A percentile compares a stretch with the other conserved stretches of the same genome.
These are phyloP conservation scores for Paratrimastix pyriformis DNA, from an alignment of 78 protist species.

Conservation along the genomic window DNA sequence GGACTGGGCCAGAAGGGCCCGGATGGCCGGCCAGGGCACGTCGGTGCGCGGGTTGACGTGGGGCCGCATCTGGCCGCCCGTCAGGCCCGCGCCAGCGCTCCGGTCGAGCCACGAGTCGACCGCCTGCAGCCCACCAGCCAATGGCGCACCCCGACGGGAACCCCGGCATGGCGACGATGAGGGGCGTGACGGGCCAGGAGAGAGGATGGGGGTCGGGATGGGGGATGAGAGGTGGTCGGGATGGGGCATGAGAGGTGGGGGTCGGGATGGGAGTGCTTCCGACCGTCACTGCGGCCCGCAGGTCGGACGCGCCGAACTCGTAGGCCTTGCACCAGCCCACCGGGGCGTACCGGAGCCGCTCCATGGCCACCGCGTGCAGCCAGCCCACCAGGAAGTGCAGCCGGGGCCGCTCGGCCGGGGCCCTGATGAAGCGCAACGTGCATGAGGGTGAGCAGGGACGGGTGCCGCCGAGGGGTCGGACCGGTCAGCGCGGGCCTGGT, in stretches of 20 bases:
- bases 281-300: constrained; percentile 41
- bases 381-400: constrained; percentile 82
- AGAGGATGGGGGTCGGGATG: no score
- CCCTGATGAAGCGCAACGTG: background rate
- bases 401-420: constrained; percentile 73
- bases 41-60: constrained; percentile 7
- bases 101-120: constrained; percentile 80
- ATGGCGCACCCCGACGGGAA: no score
- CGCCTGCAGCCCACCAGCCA: no score
- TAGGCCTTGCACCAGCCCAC: constrained; percentile 85
- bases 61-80: constrained; percentile 41
- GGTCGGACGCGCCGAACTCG: constrained; percentile 83
- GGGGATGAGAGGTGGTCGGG: no score
- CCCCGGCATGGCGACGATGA: no score
- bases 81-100: constrained; percentile 28
- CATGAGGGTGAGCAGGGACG: constrained; percentile 16
- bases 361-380: constrained; percentile 83
- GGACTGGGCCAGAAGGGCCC: background rate
- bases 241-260: no score
- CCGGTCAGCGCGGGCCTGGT: background rate
- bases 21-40: constrained; percentile 77
- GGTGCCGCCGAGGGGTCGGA: constrained; percentile 12
- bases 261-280: no score
- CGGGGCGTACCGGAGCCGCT: constrained; percentile 83
- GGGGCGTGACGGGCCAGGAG: no score